Evolutionary conservation across 495 filamentous ascomycete species (phyloP).

Genomic region (Aspergillus affinis): DNA sequence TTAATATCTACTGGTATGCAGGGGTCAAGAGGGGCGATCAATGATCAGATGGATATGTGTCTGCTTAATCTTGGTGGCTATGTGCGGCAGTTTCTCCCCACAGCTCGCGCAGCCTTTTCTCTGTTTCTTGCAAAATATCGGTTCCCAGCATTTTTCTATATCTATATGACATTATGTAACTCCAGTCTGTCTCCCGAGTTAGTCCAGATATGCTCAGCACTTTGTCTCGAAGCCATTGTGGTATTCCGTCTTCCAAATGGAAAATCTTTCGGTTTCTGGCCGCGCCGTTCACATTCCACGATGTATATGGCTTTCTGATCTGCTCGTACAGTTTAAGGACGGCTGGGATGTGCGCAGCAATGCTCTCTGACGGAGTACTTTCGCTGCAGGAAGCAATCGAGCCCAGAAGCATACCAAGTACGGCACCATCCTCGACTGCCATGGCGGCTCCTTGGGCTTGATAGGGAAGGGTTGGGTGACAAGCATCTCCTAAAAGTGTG

Average conservation of each 20-base stretch:
- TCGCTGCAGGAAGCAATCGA: constrained; percentile 4
- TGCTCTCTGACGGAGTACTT: not conserved
- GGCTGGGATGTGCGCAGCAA: constrained; percentile 1
- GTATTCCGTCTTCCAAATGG: constrained; percentile 52
- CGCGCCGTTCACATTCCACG: constrained; percentile 46
- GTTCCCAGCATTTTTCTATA: not conserved
- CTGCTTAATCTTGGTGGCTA: not conserved
- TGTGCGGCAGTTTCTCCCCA: not conserved
- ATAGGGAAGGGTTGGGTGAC: constrained; percentile 60
- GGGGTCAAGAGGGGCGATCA: not conserved
- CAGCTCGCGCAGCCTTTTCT: not conserved
- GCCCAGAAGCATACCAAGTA: constrained; percentile 39
- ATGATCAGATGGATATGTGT: not conserved
- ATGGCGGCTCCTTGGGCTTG: constrained; percentile 46
- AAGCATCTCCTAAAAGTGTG: constrained; percentile 58
- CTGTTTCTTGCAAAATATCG: not conserved
- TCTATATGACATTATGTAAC: not conserved
- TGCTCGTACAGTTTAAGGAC: constrained; percentile 54
- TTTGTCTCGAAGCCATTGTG: constrained; percentile 43
- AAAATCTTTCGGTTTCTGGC: constrained; percentile 49
- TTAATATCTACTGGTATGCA: constrained; percentile 22
- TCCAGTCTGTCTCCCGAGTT: constrained; percentile 24
- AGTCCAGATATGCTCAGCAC: constrained; percentile 15
- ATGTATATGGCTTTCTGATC: constrained; percentile 55
- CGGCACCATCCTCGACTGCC: constrained; percentile 45